Evolutionary conservation across 2,329 filamentous ascomycete species (phyloP), one percentile per base, ranked within the genome.

Genomic region (Trichoderma sp.): DNA sequence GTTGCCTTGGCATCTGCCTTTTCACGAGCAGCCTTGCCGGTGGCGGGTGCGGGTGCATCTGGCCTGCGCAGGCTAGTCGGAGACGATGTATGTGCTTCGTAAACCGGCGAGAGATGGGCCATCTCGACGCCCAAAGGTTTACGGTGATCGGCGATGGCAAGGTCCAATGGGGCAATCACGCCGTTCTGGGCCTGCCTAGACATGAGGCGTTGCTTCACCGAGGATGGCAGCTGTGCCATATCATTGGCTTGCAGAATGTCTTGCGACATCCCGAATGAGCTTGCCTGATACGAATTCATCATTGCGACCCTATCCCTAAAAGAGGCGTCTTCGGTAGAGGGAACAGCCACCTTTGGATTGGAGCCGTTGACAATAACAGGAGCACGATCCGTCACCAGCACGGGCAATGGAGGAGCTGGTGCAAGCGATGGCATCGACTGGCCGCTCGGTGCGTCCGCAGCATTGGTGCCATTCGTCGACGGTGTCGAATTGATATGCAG

Each of bases 21-120:
- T n/a, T 58, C 52, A 50, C 37, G 53, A 12, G 42, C 13, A 9
- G 42, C 25, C 17, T 39, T 64, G n/a, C 39, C n/a, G 73, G 67
- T 42, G 17, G 35, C 10, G 73, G 66, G 50, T 73, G 74, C 68
- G 13, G 78, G 73, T 2, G 78, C 71, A 32, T 88, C 87, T 59
- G 83, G 79, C 57, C 84, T 88, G 65, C 89, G 83, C 66, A 81
- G 80, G 13, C 84, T 81, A 3, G 84, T 90, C 1, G 91, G 90
- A 2, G 91, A 92, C 2, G 90, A 89, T 0, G 89, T 90, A n/a
- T 86, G 84, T 6, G 86, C 85, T 78, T 93, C 91, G 64, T 90
- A 90, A 0, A 93, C 91, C 0, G 91, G 91, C 0, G 91, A 93
- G 2, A 94, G 82, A 71, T 84, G 84, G 50, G 83, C 81, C 59